Evolutionary conservation across 2,329 filamentous ascomycete species (phyloP).

Genomic region (Pestalotiopsis sp.): DNA sequence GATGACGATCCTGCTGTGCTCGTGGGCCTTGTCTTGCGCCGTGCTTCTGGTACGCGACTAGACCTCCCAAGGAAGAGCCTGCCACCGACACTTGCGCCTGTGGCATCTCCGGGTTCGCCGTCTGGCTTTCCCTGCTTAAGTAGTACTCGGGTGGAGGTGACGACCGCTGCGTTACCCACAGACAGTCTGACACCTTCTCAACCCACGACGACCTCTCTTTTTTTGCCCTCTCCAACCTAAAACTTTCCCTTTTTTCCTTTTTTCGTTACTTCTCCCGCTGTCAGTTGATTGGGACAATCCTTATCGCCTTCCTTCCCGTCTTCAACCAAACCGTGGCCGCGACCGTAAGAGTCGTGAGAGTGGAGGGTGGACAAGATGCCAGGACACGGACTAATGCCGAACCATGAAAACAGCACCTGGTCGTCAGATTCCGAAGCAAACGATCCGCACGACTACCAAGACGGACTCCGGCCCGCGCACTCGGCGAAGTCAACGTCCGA

Average conservation of each 20-base stretch:
- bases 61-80: background rate
- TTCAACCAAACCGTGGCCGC: background rate
- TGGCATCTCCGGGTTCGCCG: slow-evolving; percentile 9
- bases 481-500: slow-evolving; percentile 45
- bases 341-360: slow-evolving; percentile 12
- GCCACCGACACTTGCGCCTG: background rate
- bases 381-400: slow-evolving; percentile 30
- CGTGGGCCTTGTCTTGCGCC: slow-evolving; percentile 6
- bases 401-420: slow-evolving; percentile 26
- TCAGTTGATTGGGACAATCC: background rate
- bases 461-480: slow-evolving; percentile 30
- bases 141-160: slow-evolving; percentile 8
- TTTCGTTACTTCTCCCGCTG: background rate
- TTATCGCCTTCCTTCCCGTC: background rate
- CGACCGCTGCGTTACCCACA: slow-evolving; percentile 8
- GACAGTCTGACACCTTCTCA: slow-evolving; percentile 3
- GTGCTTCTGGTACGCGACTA: slow-evolving; percentile 5
- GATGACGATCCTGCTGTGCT: slow-evolving; percentile 1
- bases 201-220: background rate
- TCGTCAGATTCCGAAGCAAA: slow-evolving; percentile 46
- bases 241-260: background rate
- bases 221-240: background rate
- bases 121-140: slow-evolving; percentile 2
- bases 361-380: slow-evolving; percentile 25
- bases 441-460: slow-evolving; percentile 28